These are phyloP conservation scores for Guillardia theta DNA, from an alignment of 78 protist species.

Conservation along the genomic window DNA sequence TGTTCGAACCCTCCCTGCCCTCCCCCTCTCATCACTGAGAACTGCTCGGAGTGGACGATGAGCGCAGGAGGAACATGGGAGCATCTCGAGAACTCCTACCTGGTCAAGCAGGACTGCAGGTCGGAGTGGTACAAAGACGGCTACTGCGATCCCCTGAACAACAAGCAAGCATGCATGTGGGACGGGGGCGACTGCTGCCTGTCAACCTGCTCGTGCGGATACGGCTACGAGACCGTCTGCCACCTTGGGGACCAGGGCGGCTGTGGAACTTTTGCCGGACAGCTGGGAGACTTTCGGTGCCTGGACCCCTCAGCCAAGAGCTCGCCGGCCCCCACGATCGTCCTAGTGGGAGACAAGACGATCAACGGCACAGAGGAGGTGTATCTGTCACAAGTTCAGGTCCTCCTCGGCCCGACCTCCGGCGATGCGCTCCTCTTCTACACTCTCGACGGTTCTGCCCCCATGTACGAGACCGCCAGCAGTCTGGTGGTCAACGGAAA, in stretches of 20 bases:
- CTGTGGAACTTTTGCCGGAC: background rate
- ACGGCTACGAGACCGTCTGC: background rate
- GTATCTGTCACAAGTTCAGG: background rate
- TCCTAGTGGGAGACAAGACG: background rate
- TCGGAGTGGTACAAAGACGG: background rate
- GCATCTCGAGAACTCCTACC: background rate
- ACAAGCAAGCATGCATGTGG: background rate
- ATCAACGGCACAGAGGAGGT: too few species aligned
- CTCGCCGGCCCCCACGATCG: background rate
- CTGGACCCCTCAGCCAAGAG: background rate
- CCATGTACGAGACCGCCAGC: background rate
- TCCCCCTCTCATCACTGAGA: background rate
- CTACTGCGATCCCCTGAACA: constrained; percentile 14
- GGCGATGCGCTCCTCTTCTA: background rate
- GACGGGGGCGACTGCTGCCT: constrained; percentile 33
- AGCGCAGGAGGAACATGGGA: background rate
- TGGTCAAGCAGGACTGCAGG: background rate
- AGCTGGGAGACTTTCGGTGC: constrained; percentile 3
- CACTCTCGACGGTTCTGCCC: background rate
- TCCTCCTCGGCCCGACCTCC: background rate
- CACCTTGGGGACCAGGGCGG: background rate
- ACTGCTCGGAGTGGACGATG: background rate
- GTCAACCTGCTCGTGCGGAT: background rate
- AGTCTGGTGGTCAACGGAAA: background rate
- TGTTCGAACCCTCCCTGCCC: constrained; percentile 41